Base-by-base conservation (phyloP, 345 rosid genomes). In the Kandelia obovata region DNA sequence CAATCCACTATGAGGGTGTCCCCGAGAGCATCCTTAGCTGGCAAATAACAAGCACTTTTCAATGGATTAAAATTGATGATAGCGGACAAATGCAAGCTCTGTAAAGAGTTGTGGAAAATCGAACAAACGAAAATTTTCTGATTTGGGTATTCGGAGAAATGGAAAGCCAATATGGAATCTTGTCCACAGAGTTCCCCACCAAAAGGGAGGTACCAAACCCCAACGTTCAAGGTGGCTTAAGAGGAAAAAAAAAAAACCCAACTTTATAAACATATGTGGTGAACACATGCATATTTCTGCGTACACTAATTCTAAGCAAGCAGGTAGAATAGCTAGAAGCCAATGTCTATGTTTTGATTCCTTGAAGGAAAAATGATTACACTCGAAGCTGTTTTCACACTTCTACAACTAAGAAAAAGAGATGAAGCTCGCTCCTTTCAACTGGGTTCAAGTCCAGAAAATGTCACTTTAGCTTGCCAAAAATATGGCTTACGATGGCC, bases 131-230 rank as follows among this genome's bases (percentile, higher is more conserved):
- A 58, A 30, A 73, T 49, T 76, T 72, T 66, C 70, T 70, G 37
- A 25, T 65, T 62, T 70, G 67, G 35, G 69, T 30, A 70, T 56
- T 27, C 6, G 9, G 20, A 64, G 68, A 65, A 67, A 73, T 64
- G n/a, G 74, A 82, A 72, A 70, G 82, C 70, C 60, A 61, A 61
- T 62, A 35, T 72, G 75, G 83, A 76, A 74, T 82, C 86, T 80
- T 78, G 62, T 46, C 70, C 66, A 64, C 52, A 9, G 35, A 61
- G 76, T 62, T 72, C 69, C 32, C 58, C 46, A 62, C 64, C 64
- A 65, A 59, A 65, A 6, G 26, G 67, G 69, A 74, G 69, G 63
- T 58, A 47, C 75, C 77, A 73, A 60, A 62, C 37, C 75, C 43
- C 63, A 79, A 68, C 72, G 27, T 34, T 60, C 49, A 37, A 30